Base-by-base conservation (phyloP, 1,139 yeast genomes). In the Yamadazyma diospyri region DNA sequence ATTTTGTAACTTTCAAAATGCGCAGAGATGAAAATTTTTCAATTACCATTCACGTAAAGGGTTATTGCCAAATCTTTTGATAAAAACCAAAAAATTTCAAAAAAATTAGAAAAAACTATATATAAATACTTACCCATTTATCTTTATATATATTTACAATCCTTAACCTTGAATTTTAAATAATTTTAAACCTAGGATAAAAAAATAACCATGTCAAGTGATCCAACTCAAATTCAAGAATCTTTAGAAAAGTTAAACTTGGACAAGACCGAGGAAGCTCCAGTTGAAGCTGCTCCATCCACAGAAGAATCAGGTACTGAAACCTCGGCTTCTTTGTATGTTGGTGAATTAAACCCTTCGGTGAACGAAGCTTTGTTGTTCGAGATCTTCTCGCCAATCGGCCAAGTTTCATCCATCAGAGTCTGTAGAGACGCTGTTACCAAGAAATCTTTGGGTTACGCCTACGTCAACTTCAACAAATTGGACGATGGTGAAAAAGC, bases 351-450 rank as follows among this genome's bases (percentile, higher is more conserved):
- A 57, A 94, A 87, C 66, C 86, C 92, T 49, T 65, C 84, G 36
- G 95, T 92, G 51, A 85, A 89, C 53, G 99, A 92, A 73, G 96
- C 98, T 46, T 76, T 83, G 56, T 79, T 92, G 58, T 92, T 86
- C 61, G 98, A 92, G 71, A 73, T 89, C 55, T 92, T 92, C 74
- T 85, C 95, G 50, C 92, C 88, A 57, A 76, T 92, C 54, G 98
- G 98, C 49, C 92, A 88, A 57, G 97, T 92, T 43, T 81, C 97
- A 25, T 86, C 97, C 43, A 89, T 92, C 64, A 88, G 97, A 72
- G 97, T 92, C 47, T 92, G 99, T 75, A 92, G 99, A 72, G 97
- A 92, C 62, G 95, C 97, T 48, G 86, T 92, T 50, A 80, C 97
- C 62, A 87, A 92, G 74, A 88, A 89, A 60, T 89, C 97, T 43